phyloP scores from a whole-genome alignment of 1,284 basidiomycete genomes.

The Leccinum insolens region DNA sequence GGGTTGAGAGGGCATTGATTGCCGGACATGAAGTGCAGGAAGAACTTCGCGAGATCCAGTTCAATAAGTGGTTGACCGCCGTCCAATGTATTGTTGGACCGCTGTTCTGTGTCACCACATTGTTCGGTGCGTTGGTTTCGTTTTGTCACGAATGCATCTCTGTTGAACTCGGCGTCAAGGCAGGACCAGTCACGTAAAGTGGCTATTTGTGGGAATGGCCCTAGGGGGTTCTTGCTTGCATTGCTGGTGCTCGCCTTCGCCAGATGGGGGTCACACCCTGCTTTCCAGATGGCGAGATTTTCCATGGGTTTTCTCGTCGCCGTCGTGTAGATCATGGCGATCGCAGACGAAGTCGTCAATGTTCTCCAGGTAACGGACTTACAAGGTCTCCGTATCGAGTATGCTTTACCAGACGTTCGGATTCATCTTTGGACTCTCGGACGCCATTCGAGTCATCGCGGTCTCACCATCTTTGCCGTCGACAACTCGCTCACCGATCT shows the following conservation, averaged over 20 bases:
- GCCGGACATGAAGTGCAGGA: slow-evolving; percentile 69
- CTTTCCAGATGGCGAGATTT: slow-evolving; percentile 74
- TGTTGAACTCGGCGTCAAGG: slow-evolving; percentile 41
- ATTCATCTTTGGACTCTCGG: slow-evolving; percentile 92
- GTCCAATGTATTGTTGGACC: slow-evolving; percentile 82
- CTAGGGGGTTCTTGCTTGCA: slow-evolving; percentile 59
- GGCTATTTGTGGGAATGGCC: slow-evolving; percentile 59
- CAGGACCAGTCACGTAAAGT: slow-evolving; percentile 52
- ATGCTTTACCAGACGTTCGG: slow-evolving; percentile 74
- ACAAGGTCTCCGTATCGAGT: background rate
- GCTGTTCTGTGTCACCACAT: slow-evolving; percentile 70
- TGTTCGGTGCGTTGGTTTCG: slow-evolving; percentile 63
- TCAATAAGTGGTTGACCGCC: slow-evolving; percentile 83
- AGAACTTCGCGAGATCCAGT: slow-evolving; percentile 64
- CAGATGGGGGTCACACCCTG: slow-evolving; percentile 58
- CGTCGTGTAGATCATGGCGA: slow-evolving; percentile 94
- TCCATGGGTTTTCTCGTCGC: slow-evolving; percentile 88
- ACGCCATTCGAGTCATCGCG: slow-evolving; percentile 80
- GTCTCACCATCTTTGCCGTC: slow-evolving; percentile 69
- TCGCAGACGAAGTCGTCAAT: slow-evolving; percentile 91
- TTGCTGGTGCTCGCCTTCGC: slow-evolving; percentile 63
- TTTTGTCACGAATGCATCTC: slow-evolving; percentile 7
- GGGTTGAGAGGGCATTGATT: slow-evolving; percentile 59
- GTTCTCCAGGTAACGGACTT: slow-evolving; percentile 69
- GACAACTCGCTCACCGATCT: no score